A percentile compares a stretch with the other conserved stretches of the same genome.
These are phyloP conservation scores for Lentinula edodes DNA, from an alignment of 768 basidiomycete genomes.

Conservation along the genomic window DNA sequence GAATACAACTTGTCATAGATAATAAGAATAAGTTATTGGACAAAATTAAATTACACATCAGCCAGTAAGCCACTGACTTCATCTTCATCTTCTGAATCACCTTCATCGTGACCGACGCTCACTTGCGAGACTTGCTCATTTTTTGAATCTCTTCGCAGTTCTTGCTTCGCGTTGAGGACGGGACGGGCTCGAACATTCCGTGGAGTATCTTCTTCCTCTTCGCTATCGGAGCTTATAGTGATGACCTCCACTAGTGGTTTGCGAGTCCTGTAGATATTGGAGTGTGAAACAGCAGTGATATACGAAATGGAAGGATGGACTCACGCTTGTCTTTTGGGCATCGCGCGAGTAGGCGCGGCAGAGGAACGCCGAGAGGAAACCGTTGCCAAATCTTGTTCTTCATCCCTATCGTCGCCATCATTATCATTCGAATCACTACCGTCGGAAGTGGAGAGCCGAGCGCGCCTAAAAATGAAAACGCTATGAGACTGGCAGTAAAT, in stretches of 20 bases:
- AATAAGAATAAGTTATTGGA: neutral
- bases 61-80: slow-evolving; percentile 45
- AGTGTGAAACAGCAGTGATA: neutral
- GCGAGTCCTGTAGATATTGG: slow-evolving; percentile 24
- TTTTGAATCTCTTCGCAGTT: slow-evolving; percentile 33
- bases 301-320: slow-evolving; percentile 16
- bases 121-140: slow-evolving; percentile 12
- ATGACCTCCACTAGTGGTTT: slow-evolving; percentile 31
- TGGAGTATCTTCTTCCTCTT: slow-evolving; percentile 23
- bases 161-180: slow-evolving; percentile 28
- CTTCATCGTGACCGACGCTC: slow-evolving; percentile 39
- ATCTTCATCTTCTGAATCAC: slow-evolving; percentile 43
- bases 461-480: slow-evolving; percentile 33
- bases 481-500: neutral
- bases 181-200: slow-evolving; percentile 11
- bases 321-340: slow-evolving; percentile 59
- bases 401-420: slow-evolving; percentile 17
- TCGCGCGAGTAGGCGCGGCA: slow-evolving; percentile 38
- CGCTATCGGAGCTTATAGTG: slow-evolving; percentile 33
- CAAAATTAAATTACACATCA: slow-evolving; percentile 14
- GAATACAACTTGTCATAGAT: neutral
- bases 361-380: slow-evolving; percentile 5
- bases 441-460: slow-evolving; percentile 48
- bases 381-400: slow-evolving; percentile 27
- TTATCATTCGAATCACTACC: slow-evolving; percentile 40